Evolutionary conservation across 1,284 basidiomycete species (phyloP), one percentile per base, ranked within the genome.

Genomic region (Mrakiaceae sp.): DNA sequence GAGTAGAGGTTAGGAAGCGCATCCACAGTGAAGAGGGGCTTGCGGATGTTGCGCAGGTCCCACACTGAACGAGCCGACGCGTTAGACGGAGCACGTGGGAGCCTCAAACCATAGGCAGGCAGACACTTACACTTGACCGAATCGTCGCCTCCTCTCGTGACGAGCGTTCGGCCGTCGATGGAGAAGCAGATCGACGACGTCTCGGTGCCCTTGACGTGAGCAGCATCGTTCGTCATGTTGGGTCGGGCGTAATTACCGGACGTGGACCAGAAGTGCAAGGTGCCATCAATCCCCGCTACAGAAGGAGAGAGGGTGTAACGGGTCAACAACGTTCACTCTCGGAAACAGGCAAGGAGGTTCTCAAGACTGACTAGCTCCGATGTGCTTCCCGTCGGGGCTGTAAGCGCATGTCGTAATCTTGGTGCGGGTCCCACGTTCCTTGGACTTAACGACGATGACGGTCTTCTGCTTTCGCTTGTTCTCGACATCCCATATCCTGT

Each of bases 371-470:
- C 92, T 88, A 69, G 87, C 91, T 62, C 86, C 87, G 69, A 97
- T 91, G 69, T 87, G 77, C 69, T 81, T 86, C 46, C 88, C 93
- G 75, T 97, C 92, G 12, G 81, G 82, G 59, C 88, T 90, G 78
- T 92, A 96, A 27, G 84, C 83, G 72, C 91, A 94, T 4, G 87
- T 77, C 5, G 88, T 90, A 12, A 98, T 87, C 73, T 92, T 93
- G 10, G 95, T 98, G 68, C 93, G 82, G 14, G 90, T 87, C n/a
- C 96, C 96, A 59, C 94, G 81, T 70, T 95, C 91, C 74, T 95
- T 97, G 16, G 90, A 94, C 76, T 94, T 95, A 69, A 97, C 88
- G 9, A 97, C 92, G 69, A 98, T 93, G 48, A 97, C 90, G 0
- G 84, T 83, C 78, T 92, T 92, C 73, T 97, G 93, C 75, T 94